phyloP scores from a whole-genome alignment of 2,329 filamentous ascomycete genomes.

The Alternaria incomplexa region DNA sequence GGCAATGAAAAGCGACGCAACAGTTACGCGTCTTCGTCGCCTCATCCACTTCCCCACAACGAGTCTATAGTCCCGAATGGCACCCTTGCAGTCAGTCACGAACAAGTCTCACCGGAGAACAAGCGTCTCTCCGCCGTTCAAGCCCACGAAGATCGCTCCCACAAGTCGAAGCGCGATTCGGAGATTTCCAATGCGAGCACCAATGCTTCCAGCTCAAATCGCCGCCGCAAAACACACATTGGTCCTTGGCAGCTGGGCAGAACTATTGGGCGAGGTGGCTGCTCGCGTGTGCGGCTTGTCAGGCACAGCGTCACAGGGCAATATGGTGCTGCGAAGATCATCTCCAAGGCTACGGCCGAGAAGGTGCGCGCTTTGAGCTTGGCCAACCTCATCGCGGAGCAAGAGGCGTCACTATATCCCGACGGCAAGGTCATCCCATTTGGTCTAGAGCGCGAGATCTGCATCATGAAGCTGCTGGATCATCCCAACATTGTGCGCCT shows the following conservation, averaged over 20 bases:
- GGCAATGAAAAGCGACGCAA: constrained; percentile 27
- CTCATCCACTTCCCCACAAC: constrained; percentile 49
- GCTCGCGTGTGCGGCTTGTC: constrained; percentile 84
- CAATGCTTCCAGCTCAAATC: constrained; percentile 54
- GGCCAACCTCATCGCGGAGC: constrained; percentile 76
- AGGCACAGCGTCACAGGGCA: constrained; percentile 80
- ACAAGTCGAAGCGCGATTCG: constrained; percentile 57
- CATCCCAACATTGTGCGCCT: constrained; percentile 94
- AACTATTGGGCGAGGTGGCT: constrained; percentile 88
- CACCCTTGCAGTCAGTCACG: constrained; percentile 50
- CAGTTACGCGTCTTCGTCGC: constrained; percentile 22
- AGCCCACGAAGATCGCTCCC: constrained; percentile 54
- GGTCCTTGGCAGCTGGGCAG: constrained; percentile 93
- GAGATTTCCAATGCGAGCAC: constrained; percentile 64
- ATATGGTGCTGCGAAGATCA: constrained; percentile 91
- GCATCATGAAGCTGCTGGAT: constrained; percentile 94
- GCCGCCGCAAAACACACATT: constrained; percentile 73
- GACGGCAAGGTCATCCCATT: constrained; percentile 77
- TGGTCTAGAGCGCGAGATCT: constrained; percentile 91
- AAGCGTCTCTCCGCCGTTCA: constrained; percentile 61
- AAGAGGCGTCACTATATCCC: constrained; percentile 58
- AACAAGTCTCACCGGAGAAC: constrained; percentile 51
- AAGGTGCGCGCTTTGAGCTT: constrained; percentile 86
- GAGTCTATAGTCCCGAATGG: constrained; percentile 54
- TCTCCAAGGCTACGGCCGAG: constrained; percentile 78